Evolutionary conservation across 768 basidiomycete genomes (phyloP).

Genomic region (Boletus sensibilis): DNA sequence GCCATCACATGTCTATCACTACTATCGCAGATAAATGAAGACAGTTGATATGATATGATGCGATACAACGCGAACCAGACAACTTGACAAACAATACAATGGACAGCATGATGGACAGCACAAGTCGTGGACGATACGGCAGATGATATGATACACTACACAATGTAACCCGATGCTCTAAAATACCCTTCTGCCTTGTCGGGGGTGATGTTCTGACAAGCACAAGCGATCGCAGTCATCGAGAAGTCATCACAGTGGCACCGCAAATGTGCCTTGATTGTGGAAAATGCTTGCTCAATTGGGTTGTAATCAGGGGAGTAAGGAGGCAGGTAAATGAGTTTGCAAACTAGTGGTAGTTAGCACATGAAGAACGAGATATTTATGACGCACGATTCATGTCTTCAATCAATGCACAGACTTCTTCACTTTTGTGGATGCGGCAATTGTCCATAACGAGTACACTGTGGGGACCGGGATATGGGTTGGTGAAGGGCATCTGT

Average conservation of each 20-base stretch:
- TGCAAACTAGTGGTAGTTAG: too few species aligned
- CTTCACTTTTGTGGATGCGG: constrained; percentile 24
- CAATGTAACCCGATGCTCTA: neutral
- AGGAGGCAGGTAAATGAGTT: too few species aligned
- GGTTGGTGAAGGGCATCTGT: constrained; percentile 3
- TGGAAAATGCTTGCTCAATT: constrained; percentile 8
- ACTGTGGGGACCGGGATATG: neutral
- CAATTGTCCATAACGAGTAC: constrained; percentile 28
- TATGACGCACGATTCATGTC: constrained; percentile 6
- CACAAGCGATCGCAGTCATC: neutral
- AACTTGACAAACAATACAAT: too few species aligned
- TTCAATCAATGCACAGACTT: constrained; percentile 18
- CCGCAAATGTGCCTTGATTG: neutral
- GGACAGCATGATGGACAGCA: too few species aligned
- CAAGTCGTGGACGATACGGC: too few species aligned
- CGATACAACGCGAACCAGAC: too few species aligned
- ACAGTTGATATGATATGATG: too few species aligned
- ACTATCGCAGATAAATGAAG: too few species aligned
- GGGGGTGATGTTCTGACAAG: constrained; percentile 1
- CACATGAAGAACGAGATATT: too few species aligned
- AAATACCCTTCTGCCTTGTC: constrained; percentile 6
- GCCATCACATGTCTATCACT: too few species aligned
- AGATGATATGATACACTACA: too few species aligned
- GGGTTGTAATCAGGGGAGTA: neutral
- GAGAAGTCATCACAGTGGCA: neutral